Base-by-base conservation (phyloP, 1,139 yeast genomes). In the Lodderomyces parapsilosis region DNA sequence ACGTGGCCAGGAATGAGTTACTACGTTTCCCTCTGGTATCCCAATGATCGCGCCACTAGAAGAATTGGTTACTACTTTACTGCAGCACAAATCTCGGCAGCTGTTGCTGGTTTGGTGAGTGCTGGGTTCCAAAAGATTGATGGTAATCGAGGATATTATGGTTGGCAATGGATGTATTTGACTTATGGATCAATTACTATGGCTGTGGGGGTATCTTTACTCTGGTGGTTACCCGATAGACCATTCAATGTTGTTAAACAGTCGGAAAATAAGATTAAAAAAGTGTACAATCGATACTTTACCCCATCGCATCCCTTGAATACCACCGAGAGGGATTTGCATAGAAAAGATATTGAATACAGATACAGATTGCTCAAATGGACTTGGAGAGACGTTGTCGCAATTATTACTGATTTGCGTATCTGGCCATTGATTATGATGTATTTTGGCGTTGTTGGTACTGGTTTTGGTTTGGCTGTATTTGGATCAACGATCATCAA, bases 1-100 rank as follows among this genome's bases (percentile, higher is more conserved):
- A 82, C 90, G 2, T 89, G 96, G 96, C 96, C 96, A 1, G 96
- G 96, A 9, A 72, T 89, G 83, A 83, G 91, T 19, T 88, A 87
- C 63, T 89, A 87, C 56, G 74, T 89, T 36, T 80, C 91, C 1
- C 69, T 87, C 53, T 89, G 96, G 94, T 89, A 89, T 56, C 96
- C 96, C 1, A 78, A 83, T 43, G 83, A 86, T 40, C 72, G 94
- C 46, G 78, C 83, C 51, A 86, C 95, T 2, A 76, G 81, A 51
- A 71, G 96, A 56, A 86, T 89, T 49, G 96, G 96, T 1, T 88
- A 86, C 65, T 89, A 89, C 62, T 89, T 84, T 62, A 87, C 96
- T 1, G 96, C 96, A 14, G 96, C 96, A 0, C 96, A 89, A 63
- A 65, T 89, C 14, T 82, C 93, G 32, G 93, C 96, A 1, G 84